Evolutionary conservation across 2,329 filamentous ascomycete genomes (phyloP).

Genomic region (Purpureocillium lavendulum): DNA sequence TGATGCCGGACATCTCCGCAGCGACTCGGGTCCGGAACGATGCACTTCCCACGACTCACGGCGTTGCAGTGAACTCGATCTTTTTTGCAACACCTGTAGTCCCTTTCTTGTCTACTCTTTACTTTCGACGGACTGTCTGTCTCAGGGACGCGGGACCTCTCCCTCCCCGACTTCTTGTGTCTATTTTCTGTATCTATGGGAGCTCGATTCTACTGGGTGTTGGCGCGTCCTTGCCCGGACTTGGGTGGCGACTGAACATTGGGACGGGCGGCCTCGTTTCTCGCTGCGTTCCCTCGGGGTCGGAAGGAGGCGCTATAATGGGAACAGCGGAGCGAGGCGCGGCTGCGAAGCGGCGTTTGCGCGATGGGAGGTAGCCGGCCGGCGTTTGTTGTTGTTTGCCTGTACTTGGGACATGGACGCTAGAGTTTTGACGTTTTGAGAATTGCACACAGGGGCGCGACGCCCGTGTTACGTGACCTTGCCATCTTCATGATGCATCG

Average conservation of each 20-base stretch:
- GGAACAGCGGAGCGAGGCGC: background rate
- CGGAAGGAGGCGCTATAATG: background rate
- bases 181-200: background rate
- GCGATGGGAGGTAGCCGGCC: background rate
- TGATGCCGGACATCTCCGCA: constrained; percentile 8
- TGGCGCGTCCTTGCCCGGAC: too few relatives aligned
- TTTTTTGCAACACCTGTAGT: too few relatives aligned
- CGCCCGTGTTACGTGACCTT: too few relatives aligned
- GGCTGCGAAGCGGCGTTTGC: background rate
- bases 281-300: too few relatives aligned
- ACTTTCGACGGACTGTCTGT: too few relatives aligned
- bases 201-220: background rate
- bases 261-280: too few relatives aligned
- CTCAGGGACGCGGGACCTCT: background rate
- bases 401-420: constrained; percentile 1
- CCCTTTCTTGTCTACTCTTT: background rate
- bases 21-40: background rate
- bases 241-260: too few relatives aligned
- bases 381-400: background rate
- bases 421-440: too few relatives aligned
- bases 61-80: background rate
- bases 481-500: too few relatives aligned
- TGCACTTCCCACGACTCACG: too few relatives aligned
- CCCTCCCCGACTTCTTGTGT: background rate
- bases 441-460: too few relatives aligned